Evolutionary conservation across 2,329 filamentous ascomycete species (phyloP).

Genomic region (Dendrostoma leiphaemia): DNA sequence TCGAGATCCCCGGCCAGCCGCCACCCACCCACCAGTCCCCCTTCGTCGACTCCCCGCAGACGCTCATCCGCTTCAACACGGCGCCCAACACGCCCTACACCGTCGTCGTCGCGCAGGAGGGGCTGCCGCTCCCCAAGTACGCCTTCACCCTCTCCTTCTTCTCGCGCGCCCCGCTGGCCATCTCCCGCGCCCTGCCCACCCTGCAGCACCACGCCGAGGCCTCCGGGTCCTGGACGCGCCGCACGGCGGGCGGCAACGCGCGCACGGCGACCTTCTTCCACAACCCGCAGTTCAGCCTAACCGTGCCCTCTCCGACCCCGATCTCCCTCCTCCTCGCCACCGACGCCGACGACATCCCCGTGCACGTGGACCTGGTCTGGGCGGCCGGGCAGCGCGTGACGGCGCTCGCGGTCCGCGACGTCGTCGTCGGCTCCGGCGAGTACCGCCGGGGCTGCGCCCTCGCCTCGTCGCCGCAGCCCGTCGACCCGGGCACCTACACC

Average conservation of each 20-base stretch:
- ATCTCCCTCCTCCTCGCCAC: conserved; percentile 75
- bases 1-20: conserved; percentile 71
- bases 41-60: conserved; percentile 94
- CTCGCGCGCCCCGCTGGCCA: conserved; percentile 59
- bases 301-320: conserved; percentile 53
- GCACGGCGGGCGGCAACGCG: conserved; percentile 82
- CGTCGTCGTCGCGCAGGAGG: conserved; percentile 70
- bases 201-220: conserved; percentile 60
- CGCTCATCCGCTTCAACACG: conserved; percentile 71
- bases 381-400: conserved; percentile 70
- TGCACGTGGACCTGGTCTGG: conserved; percentile 84
- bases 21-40: conserved; percentile 63
- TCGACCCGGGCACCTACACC: conserved; percentile 77
- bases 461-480: conserved; percentile 39
- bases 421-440: conserved; percentile 81
- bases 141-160: conserved; percentile 88
- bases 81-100: conserved; percentile 43
- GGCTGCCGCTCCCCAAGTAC: conserved; percentile 69
- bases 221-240: conserved; percentile 69
- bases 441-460: conserved; percentile 80
- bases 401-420: conserved; percentile 69
- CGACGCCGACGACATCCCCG: conserved; percentile 62
- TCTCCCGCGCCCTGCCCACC: conserved; percentile 60
- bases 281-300: conserved; percentile 83
- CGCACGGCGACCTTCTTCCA: conserved; percentile 72